Evolutionary conservation across 306 rosid species (phyloP).

Genomic region (Nissolia schottii): DNA sequence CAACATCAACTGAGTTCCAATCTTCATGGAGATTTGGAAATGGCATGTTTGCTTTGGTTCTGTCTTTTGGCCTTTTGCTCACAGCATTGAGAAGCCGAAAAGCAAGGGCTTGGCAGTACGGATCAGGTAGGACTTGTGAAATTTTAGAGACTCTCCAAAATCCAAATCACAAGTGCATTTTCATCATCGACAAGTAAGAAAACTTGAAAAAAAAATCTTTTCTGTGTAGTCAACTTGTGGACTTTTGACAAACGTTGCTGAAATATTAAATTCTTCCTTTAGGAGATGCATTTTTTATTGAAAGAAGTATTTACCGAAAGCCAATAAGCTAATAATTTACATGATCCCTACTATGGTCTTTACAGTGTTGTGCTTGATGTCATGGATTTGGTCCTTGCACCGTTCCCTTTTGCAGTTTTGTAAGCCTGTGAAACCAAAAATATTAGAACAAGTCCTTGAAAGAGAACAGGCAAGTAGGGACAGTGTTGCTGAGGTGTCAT

Average conservation of each 20-base stretch:
- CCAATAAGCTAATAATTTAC: background rate
- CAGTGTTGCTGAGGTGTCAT: background rate
- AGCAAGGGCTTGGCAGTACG: constrained; percentile 81
- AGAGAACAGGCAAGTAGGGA: background rate
- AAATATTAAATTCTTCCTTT: background rate
- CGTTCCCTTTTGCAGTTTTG: background rate
- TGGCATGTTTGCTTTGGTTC: constrained; percentile 80
- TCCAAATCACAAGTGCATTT: background rate
- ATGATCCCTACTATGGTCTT: background rate
- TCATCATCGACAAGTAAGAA: background rate
- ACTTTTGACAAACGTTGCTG: background rate
- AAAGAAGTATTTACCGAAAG: background rate
- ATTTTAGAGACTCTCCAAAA: background rate
- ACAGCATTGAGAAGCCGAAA: constrained; percentile 68
- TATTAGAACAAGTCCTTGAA: too few species aligned
- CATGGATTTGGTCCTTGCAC: background rate
- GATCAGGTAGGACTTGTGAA: constrained; percentile 47
- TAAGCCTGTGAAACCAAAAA: too few species aligned
- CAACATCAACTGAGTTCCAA: constrained; percentile 51
- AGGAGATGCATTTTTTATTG: background rate
- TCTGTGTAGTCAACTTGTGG: background rate
- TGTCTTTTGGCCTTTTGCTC: constrained; percentile 71
- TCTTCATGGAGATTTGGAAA: constrained; percentile 82
- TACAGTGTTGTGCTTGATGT: background rate
- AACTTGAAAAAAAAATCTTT: constrained; percentile 6